A percentile compares a stretch with the other conserved stretches of the same genome.
Conservation (phyloP, 495 filamentous ascomycete species). For the Lophium mytilinum region DNA sequence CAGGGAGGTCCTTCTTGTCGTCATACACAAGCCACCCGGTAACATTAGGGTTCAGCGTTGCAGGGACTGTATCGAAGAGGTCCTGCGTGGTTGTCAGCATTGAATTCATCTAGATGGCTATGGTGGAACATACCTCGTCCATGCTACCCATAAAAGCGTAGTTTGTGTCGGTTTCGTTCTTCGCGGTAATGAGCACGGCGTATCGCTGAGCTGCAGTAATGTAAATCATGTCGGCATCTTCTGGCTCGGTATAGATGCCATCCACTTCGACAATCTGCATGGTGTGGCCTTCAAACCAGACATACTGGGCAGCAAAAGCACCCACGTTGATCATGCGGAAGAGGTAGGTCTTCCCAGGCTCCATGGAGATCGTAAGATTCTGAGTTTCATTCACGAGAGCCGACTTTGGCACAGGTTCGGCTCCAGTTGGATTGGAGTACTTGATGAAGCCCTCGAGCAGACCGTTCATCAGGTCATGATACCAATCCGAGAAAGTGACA, state of each 20-base stretch:
- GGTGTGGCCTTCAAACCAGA: conserved; percentile 45
- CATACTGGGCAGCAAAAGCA: conserved; percentile 35
- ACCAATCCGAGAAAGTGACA: conserved; percentile 26
- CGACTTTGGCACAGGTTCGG: conserved; percentile 47
- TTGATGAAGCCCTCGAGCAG: conserved; percentile 42
- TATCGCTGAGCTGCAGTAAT: conserved; percentile 64
- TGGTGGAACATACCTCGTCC: conserved; percentile 37
- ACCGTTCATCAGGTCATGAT: conserved; percentile 33
- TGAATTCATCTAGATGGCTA: neutral
- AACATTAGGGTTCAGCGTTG: conserved; percentile 60
- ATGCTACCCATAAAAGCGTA: conserved; percentile 62
- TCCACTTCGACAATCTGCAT: conserved; percentile 66
- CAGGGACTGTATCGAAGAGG: conserved; percentile 60
- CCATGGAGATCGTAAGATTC: conserved; percentile 49
- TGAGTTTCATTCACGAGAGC: conserved; percentile 52
- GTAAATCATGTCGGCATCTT: conserved; percentile 49
- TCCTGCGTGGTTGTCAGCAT: conserved; percentile 36
- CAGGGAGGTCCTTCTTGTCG: conserved; percentile 47
- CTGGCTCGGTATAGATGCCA: conserved; percentile 57
- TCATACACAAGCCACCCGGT: conserved; percentile 78
- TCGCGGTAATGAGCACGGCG: conserved; percentile 55
- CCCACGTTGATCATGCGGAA: conserved; percentile 66
- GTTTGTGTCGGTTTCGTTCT: conserved; percentile 46
- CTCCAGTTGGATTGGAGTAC: conserved; percentile 44
- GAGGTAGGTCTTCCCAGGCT: conserved; percentile 72